Evolutionary conservation across 306 rosid species (phyloP), one percentile per base, ranked within the genome.

Genomic region (Inga leiocalycina): DNA sequence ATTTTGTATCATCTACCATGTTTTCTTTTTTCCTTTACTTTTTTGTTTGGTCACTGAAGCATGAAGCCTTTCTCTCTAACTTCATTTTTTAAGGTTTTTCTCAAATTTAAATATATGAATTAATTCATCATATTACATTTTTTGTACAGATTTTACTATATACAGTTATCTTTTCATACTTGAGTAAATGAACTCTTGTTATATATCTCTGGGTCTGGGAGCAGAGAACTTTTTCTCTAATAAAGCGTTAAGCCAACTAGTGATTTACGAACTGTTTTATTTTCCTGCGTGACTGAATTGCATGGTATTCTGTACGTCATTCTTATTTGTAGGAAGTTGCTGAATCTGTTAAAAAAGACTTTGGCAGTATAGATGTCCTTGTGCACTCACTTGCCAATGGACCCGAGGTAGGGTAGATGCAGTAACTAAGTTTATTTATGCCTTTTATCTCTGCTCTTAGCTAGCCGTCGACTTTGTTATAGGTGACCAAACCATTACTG

Each of bases 341-440:
- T 78, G 97, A 93, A 79, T 84, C 93, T 77, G 97, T 96, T 81
- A 92, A 94, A 89, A 90, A 86, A 68, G 98, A 96, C 87, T 96
- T 91, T 72, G 99, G 99, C 85, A 96, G 93, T 91, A 91, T 96
- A 77, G 99, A 96, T 87, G 92, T 96, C 79, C 98, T 96, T 75
- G 99, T 96, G 83, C 99, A 96, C 89, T 94, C 99, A n/a, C 99
- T 96, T 85, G 99, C 99, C 64, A 96, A 96, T 85, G 98, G 93
- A 76, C 99, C 99, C n/a, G 99, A 96, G 96, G 98, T 96, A 87
- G 19, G 24, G n/a, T 54, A 43, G 64, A 80, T 80, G 70, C 78
- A 4, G 6, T 84, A 71, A 62, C 57, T 34, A 44, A 52, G 52
- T 75, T 81, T 76, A 82, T 59, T 71, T 44, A 24, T 70, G 78